Base-by-base conservation (phyloP, 306 rosid species). In the Carpinus fangiana region DNA sequence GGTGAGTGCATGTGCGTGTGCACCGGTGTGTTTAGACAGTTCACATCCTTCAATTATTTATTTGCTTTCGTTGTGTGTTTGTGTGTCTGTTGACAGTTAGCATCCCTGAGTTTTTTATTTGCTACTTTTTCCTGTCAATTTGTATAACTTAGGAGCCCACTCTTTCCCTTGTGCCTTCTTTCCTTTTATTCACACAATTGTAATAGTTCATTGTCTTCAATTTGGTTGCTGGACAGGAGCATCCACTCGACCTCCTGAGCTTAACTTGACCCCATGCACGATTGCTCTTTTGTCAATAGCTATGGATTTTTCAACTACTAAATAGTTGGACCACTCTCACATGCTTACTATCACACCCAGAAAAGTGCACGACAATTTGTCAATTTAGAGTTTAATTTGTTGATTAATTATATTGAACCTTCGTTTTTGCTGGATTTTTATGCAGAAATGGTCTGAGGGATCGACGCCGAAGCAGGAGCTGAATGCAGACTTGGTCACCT, bases 401-500 rank as follows among this genome's bases (percentile, higher is more conserved):
- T 78, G 76, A 64, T 78, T 82, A n/a, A 20, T 45, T 73, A 36
- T 76, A 70, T 46, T 23, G 3, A 47, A 48, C 1, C 57, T 3
- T 45, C 17, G 31, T 46, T 52, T 70, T 46, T 86, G 76, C 36
- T 46, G 6, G 50, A 72, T 70, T 16, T 51, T 68, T 61, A 45
- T 93, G 84, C 94, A 95, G 99, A 74, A 95, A 93, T 83, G 98
- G 98, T 47, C 59, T 91, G 61, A 93, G 90, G 89, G 99, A 95
- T 36, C 91, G 98, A 0, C 97, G 90, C 84, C 75, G 98, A 21
- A 93, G 98, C 93, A 91, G 98, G 82, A 95, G 99, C 81, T 95
- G 81, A 93, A 73, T 51, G 69, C 41, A 12, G 77, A 66, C 76
- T 69, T 61, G 50, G 74, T 71, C 72, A 47, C 74, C 66, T 76